Base-by-base conservation (phyloP, 2,329 filamentous ascomycete species). In the Calonectria fujianensis region DNA sequence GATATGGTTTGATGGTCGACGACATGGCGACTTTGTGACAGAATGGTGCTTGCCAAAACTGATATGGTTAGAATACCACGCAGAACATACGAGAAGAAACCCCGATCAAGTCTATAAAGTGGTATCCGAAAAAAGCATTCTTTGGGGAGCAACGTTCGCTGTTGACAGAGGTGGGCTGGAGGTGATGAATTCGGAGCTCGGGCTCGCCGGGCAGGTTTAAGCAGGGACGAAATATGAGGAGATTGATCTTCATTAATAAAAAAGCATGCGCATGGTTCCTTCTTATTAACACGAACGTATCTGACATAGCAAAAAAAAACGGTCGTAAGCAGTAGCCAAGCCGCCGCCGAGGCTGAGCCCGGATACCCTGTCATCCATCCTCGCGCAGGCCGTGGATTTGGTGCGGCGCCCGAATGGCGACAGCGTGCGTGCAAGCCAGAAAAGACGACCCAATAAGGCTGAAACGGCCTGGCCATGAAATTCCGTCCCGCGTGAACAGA, bases 1-100 rank as follows among this genome's bases (percentile, higher is more conserved):
- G 35, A 31, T 63, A 63, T 27, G 57, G 57, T 27, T 63, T 27
- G 57, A 63, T 63, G 57, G 18, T 16, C 10, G 57, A 63, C 14
- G 57, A 41, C 57, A 63, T 63, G 57, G 57, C 9, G 57, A 39
- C 41, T 63, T 63, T 29, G 57, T 7, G 57, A 63, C 37, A 29
- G 14, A 24, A 10, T 27, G 18, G 5, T 37, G 57, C 14, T 20
- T 29, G 14, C 18, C 37, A 41, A 41, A 24, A 63, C 27, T 41
- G 18, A 41, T 41, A 20, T n/a, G 24, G 14, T 14, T 18, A 39
- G 35, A 18, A 29, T 63, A 24, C 16, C 35, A 41, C 27, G 24
- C 6, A 39, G 20, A 2, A 24, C 10, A 24, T 41, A 61, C 20
- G 24, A 10, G 35, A 18, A 61, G 8, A 16, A 63, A 63, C 9